These are phyloP conservation scores for Beauveria varroae DNA, from an alignment of 2,329 filamentous ascomycete genomes.

Conservation along the genomic window DNA sequence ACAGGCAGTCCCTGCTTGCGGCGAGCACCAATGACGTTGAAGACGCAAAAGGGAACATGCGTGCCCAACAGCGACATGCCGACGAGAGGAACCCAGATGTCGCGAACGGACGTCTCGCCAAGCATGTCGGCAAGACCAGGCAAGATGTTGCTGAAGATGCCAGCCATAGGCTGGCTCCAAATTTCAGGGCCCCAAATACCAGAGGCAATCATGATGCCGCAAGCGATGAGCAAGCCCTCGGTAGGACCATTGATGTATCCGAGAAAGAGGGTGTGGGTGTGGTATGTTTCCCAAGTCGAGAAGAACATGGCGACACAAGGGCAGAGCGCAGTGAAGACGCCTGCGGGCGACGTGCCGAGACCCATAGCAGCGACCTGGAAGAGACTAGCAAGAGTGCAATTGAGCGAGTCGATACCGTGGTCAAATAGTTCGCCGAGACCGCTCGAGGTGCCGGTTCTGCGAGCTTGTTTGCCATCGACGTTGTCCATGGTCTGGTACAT, in stretches of 20 bases:
- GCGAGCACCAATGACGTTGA: slow-evolving; percentile 76
- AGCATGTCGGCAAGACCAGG: slow-evolving; percentile 51
- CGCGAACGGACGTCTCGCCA: slow-evolving; percentile 67
- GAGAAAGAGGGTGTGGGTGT: slow-evolving; percentile 93
- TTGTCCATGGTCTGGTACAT: slow-evolving; percentile 99
- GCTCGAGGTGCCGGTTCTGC: slow-evolving; percentile 89
- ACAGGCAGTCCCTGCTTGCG: slow-evolving; percentile 65
- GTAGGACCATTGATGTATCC: slow-evolving; percentile 97
- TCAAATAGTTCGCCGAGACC: slow-evolving; percentile 95
- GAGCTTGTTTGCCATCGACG: slow-evolving; percentile 94
- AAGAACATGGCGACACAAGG: slow-evolving; percentile 98
- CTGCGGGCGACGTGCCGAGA: slow-evolving; percentile 72
- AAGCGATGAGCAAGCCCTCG: slow-evolving; percentile 86
- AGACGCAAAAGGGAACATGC: slow-evolving; percentile 83
- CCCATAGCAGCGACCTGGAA: slow-evolving; percentile 92
- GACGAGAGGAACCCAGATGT: slow-evolving; percentile 77
- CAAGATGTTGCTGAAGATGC: slow-evolving; percentile 52
- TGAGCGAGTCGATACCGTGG: slow-evolving; percentile 95
- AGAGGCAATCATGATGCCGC: slow-evolving; percentile 75
- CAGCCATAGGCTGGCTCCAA: slow-evolving; percentile 69
- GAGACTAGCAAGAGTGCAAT: slow-evolving; percentile 88
- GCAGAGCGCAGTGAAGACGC: slow-evolving; percentile 84
- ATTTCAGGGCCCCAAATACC: slow-evolving; percentile 83
- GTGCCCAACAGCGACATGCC: slow-evolving; percentile 56
- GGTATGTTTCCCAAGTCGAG: slow-evolving; percentile 98